A percentile compares a stretch with the other conserved stretches of the same genome.
Evolutionary conservation across 139 green algal genomes (phyloP).

Genomic region (Desmodesmus armatus): DNA sequence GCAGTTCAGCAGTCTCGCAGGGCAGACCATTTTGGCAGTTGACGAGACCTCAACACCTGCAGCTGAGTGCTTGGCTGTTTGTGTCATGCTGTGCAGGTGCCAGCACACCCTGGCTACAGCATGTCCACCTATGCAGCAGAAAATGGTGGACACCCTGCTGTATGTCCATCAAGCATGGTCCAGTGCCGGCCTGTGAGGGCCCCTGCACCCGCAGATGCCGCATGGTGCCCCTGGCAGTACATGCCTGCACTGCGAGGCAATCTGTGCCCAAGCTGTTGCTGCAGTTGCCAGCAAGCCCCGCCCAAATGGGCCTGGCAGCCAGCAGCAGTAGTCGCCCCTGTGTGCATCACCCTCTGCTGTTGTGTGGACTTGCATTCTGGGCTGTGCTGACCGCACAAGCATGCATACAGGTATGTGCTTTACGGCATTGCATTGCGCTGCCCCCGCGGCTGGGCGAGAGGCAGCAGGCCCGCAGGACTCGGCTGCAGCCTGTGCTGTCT

Average conservation of each 20-base stretch:
- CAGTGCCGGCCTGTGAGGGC: conserved; percentile 11
- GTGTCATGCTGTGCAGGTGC: conserved; percentile 4
- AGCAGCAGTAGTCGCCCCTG: neutral
- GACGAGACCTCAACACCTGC: no score
- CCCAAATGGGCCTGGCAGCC: neutral
- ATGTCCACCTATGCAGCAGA: neutral
- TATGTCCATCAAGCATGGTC: conserved; percentile 43
- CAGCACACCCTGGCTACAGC: neutral
- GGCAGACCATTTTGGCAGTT: neutral
- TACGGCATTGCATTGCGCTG: no score
- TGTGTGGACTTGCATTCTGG: neutral
- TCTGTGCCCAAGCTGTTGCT: neutral
- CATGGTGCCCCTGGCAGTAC: neutral
- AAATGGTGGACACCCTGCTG: conserved; percentile 40
- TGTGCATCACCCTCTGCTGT: neutral
- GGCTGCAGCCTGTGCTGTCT: no score
- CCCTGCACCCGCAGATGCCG: neutral
- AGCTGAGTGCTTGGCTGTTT: no score
- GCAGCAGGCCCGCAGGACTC: no score
- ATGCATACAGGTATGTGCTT: no score
- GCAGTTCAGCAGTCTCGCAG: neutral
- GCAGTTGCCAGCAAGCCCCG: neutral
- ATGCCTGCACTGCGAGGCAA: no score
- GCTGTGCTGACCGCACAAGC: no score
- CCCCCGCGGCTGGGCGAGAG: no score